Evolutionary conservation across 1,284 basidiomycete genomes (phyloP), one percentile per base, ranked within the genome.

Genomic region (Malassezia yamatoensis): DNA sequence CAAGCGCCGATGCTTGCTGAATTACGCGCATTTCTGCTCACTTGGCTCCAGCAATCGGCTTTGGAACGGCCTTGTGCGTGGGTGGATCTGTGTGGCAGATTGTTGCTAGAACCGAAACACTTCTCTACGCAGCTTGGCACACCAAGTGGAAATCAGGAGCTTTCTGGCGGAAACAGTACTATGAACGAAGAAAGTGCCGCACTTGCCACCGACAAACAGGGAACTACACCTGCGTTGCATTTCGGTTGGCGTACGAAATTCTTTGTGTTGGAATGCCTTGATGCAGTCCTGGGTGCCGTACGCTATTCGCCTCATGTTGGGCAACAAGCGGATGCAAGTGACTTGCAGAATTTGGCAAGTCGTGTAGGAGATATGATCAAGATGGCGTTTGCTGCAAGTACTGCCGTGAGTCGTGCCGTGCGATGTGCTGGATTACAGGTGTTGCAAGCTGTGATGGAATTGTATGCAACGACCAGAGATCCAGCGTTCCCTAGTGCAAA

Each of bases 381-480:
- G 76, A 94, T 96, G 85, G 93, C 94, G 0, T 98, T 98, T 75
- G 93, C 88, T 7, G 93, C 94, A 0, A 91, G 89, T 33, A 90
- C 93, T 0, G 89, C 94, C 1, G 86, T 90, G 72, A 90, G 96
- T 43, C 90, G 88, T 32, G 90, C 94, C 70, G 94, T 98, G 60
- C 83, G 94, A 32, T 78, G 96, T n/a, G 87, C 90, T 71, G 94
- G 94, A 1, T 78, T 98, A 21, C 80, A 87, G 8, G 87, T 98
- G 2, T 77, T 99, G 34, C 81, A 84, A 34, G 93, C 96, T 71
- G 88, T 98, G 36, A 90, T 98, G 59, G 83, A 93, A 87, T 82
- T 84, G 51, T 98, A 96, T 76, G 83, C 88, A 3, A 77, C 80
- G 21, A 83, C 88, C 3, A 87, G 87, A 1, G 94, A 98, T 76